A percentile compares a stretch with the other conserved stretches of the same genome.
Conservation (phyloP, 2,329 filamentous ascomycete species). For the Aspergillus costaricaensis region DNA sequence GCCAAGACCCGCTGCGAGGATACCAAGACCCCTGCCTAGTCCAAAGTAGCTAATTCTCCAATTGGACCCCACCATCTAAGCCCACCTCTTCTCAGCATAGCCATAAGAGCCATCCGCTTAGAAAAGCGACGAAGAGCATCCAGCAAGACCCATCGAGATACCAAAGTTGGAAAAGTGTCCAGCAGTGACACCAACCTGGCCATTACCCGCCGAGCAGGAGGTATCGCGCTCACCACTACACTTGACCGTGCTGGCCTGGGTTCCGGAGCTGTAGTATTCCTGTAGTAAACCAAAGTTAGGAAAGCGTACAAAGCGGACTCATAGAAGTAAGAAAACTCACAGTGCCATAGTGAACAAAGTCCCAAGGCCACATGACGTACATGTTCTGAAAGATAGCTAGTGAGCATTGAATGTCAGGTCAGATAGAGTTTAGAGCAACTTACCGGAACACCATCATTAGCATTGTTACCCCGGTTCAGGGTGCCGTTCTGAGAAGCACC, state of each 20-base stretch:
- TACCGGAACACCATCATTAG: slow-evolving; percentile 31
- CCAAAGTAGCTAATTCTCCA: too few relatives aligned
- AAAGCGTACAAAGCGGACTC: fast-evolving
- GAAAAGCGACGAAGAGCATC: slow-evolving; percentile 17
- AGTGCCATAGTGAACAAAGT: slow-evolving; percentile 30
- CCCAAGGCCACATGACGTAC: slow-evolving; percentile 25
- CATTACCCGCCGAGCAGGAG: slow-evolving; percentile 32
- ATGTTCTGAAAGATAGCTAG: slow-evolving; percentile 25
- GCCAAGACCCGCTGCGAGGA: not conserved
- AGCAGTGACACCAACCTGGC: slow-evolving; percentile 24
- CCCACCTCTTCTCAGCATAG: not conserved
- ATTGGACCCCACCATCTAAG: too few relatives aligned
- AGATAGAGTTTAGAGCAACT: not conserved
- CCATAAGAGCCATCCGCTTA: not conserved
- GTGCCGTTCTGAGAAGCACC: slow-evolving; percentile 27
- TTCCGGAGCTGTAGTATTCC: slow-evolving; percentile 33
- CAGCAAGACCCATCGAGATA: slow-evolving; percentile 21
- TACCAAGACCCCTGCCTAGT: not conserved
- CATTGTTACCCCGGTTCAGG: slow-evolving; percentile 31
- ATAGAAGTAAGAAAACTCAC: slow-evolving; percentile 16
- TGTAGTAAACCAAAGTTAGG: slow-evolving; percentile 3
- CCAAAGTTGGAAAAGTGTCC: slow-evolving; percentile 31
- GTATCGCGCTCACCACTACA: slow-evolving; percentile 30
- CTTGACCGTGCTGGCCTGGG: slow-evolving; percentile 14
- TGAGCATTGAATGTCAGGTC: not conserved